phyloP scores from a whole-genome alignment of 2,329 filamentous ascomycete species.

The Pyrenophora teres region DNA sequence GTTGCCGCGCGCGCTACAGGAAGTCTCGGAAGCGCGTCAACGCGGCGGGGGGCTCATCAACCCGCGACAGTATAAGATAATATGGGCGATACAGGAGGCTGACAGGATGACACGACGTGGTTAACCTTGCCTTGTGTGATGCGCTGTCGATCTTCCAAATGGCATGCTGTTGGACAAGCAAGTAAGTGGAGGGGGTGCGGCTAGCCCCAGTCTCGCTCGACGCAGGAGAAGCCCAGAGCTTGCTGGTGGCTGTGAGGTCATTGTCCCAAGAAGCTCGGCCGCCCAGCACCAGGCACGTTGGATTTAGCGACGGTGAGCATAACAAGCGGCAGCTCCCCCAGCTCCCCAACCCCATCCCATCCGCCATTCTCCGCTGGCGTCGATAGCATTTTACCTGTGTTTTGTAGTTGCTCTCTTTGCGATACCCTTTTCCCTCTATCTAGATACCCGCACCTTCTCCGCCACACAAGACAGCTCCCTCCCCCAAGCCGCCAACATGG shows the following conservation, averaged over 20 bases:
- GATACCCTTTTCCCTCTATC: conserved; percentile 24
- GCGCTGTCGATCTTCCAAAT: conserved; percentile 11
- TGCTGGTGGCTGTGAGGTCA: conserved; percentile 25
- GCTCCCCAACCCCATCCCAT: conserved; percentile 11
- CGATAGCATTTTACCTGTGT: conserved; percentile 12
- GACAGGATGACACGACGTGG: too few species aligned
- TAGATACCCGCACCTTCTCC: conserved; percentile 12
- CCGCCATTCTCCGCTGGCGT: conserved; percentile 32
- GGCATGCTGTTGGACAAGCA: conserved; percentile 1
- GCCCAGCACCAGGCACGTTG: conserved; percentile 10
- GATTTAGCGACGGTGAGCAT: conserved; percentile 13
- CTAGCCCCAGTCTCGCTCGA: conserved; percentile 2
- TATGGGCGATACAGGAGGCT: too few species aligned
- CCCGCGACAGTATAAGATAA: neutral
- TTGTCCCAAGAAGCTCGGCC: conserved; percentile 22
- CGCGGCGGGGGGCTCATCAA: neutral
- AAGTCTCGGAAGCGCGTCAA: neutral
- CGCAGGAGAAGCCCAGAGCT: neutral
- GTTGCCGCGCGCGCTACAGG: conserved; percentile 11
- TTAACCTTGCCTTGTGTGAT: neutral
- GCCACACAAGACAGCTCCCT: conserved; percentile 9
- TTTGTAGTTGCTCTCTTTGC: conserved; percentile 23
- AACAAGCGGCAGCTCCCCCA: conserved; percentile 16
- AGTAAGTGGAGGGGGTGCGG: conserved; percentile 7
- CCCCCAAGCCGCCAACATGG: conserved; percentile 31